These are phyloP conservation scores for Pythium rishiriense DNA, from an alignment of 352 stramenopile species.

Conservation along the genomic window DNA sequence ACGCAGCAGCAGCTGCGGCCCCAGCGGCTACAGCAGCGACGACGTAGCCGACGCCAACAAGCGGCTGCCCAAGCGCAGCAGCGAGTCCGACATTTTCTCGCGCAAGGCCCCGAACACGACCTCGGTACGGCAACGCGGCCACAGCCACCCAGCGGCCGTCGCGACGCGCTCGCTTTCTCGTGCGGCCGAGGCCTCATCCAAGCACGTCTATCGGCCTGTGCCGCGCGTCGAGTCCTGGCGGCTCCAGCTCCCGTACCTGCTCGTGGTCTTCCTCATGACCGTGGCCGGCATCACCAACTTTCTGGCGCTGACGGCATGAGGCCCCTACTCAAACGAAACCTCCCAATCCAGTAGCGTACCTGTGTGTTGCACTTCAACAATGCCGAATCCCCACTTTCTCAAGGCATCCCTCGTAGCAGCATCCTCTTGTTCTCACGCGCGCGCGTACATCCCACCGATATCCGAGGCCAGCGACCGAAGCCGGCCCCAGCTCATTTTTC, in stretches of 20 bases:
- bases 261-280: slow-evolving; percentile 34
- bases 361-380: neutral
- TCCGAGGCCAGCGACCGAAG: slow-evolving; percentile 14
- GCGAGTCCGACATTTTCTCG: slow-evolving; percentile 2
- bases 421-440: neutral
- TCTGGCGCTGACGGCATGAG: neutral
- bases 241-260: slow-evolving; percentile 33
- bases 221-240: slow-evolving; percentile 27
- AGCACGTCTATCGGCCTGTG: neutral
- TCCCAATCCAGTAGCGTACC: neutral
- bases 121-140: neutral
- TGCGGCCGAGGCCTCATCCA: neutral
- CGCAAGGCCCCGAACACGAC: neutral
- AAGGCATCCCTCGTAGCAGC: neutral
- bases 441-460: too few relatives aligned
- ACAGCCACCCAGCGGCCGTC: slow-evolving; percentile 1
- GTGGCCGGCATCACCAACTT: slow-evolving; percentile 36
- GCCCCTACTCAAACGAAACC: neutral
- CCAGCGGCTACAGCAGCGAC: slow-evolving; percentile 6
- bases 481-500: neutral
- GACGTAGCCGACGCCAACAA: neutral
- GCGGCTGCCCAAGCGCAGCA: slow-evolving; percentile 6
- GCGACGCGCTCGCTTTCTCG: neutral
- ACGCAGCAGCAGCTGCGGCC: slow-evolving; percentile 33
- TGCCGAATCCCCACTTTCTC: neutral